A percentile compares a stretch with the other conserved stretches of the same genome.
phyloP scores from a whole-genome alignment of 441 rosid species.

The Adansonia gregorii region DNA sequence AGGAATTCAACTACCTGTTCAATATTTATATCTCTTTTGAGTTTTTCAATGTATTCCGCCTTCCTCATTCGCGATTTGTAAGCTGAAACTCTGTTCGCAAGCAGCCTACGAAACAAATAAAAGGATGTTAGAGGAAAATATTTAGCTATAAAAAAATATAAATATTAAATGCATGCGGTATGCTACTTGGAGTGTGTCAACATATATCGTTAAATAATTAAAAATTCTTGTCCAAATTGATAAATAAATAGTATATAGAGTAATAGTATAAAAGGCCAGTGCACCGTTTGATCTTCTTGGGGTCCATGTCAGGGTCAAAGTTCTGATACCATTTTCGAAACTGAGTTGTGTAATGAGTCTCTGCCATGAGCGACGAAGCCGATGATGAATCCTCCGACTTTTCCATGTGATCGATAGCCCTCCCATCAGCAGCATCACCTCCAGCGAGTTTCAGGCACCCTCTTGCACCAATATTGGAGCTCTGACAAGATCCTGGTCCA shows the following conservation, averaged over 20 bases:
- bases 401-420: neutral
- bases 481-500: neutral
- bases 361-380: neutral
- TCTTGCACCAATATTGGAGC: neutral
- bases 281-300: constrained; percentile 16
- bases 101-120: neutral
- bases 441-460: neutral
- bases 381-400: neutral
- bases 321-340: neutral
- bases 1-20: neutral
- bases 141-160: neutral
- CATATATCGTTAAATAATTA: neutral
- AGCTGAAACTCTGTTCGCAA: constrained; percentile 21
- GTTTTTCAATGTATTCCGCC: neutral
- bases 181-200: neutral
- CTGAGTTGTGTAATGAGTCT: neutral
- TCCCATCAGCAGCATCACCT: neutral
- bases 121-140: neutral
- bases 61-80: constrained; percentile 7
- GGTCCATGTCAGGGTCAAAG: constrained; percentile 7
- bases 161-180: neutral
- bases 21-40: neutral
- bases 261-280: neutral
- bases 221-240: neutral
- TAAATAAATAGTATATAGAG: neutral